Base-by-base conservation (phyloP, 2,329 filamentous ascomycete genomes). In the Ophiostoma perfectum region DNA sequence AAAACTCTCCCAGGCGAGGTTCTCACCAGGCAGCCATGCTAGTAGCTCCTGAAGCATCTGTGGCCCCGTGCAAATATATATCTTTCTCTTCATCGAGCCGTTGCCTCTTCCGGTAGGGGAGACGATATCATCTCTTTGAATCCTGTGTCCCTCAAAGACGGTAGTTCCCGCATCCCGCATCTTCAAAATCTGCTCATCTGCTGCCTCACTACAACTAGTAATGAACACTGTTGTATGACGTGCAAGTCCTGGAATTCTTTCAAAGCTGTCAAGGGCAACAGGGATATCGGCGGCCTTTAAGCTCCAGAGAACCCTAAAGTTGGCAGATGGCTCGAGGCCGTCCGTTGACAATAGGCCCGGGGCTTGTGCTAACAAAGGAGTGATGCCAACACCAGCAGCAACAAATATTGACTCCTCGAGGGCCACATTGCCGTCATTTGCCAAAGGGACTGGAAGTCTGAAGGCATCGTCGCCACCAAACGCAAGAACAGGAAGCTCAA, bases 371-470 rank as follows among this genome's bases (percentile, higher is more conserved):
- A 96, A 80, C 3, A 95, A 73, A 1, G 92, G 92, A 41, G 92
- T 96, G 70, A 96, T 91, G 0, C 92, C 92, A 6, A 96, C 90
- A 3, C 92, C 92, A 0, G 86, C 91, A 5, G 91, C 91, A 3
- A 96, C 77, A 72, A 93, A 95, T 0, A 86, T 78, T 1, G 79
- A 77, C 45, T 78, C 71, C 27, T 77, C 74, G 16, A 73, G 73
- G 3, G 55, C 27, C 11, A 38, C 4, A 36, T 27, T 12, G 38
- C 27, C 27, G 27, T 38, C 52, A 11, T 9, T 1, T 4, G 27
- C 5, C 6, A 11, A 3, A 2, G 81, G 80, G 5, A 14, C 44
- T 2, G 16, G 7, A 12, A 83, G 73, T 1, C 76, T 75, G 71
- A 85, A 84, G 1, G 73, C 74, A 63, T 80, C 79, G 14, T 81